Evolutionary conservation across 306 rosid genomes (phyloP).

Genomic region (Pachyrhizus erosus): DNA sequence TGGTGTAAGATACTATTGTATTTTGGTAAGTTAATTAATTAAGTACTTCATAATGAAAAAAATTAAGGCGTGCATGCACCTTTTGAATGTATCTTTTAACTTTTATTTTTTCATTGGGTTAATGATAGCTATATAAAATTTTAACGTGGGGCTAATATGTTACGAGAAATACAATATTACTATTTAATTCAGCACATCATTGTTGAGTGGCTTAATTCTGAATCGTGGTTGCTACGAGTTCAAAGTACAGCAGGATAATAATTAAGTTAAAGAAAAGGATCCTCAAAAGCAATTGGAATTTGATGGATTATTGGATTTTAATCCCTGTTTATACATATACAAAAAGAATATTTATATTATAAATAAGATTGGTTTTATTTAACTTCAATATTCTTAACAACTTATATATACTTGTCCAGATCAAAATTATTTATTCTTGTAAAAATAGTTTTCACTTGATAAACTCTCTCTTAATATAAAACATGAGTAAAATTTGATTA

Average conservation of each 20-base stretch:
- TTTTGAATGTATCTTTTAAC: conserved; percentile 21
- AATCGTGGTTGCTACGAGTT: conserved; percentile 22
- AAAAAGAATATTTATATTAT: not conserved
- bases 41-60: conserved; percentile 25
- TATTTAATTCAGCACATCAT: not conserved
- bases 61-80: conserved; percentile 44
- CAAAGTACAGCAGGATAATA: conserved; percentile 1
- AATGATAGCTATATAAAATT: conserved; percentile 8
- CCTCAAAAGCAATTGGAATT: not conserved
- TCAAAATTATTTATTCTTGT: not conserved
- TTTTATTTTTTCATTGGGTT: conserved; percentile 32
- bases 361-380: not conserved
- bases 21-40: conserved; percentile 8
- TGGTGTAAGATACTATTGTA: conserved; percentile 1
- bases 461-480: not conserved
- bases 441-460: not conserved
- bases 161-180: conserved; percentile 9
- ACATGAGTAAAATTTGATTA: not conserved
- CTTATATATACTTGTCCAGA: not conserved
- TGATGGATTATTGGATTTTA: not conserved
- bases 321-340: not conserved
- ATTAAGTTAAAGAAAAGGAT: not conserved
- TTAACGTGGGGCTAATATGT: conserved; percentile 17
- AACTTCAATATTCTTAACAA: not conserved
- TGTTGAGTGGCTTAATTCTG: conserved; percentile 7